These are phyloP conservation scores for Sodiomyces alkalinus DNA, from an alignment of 2,329 filamentous ascomycete species.

Conservation along the genomic window DNA sequence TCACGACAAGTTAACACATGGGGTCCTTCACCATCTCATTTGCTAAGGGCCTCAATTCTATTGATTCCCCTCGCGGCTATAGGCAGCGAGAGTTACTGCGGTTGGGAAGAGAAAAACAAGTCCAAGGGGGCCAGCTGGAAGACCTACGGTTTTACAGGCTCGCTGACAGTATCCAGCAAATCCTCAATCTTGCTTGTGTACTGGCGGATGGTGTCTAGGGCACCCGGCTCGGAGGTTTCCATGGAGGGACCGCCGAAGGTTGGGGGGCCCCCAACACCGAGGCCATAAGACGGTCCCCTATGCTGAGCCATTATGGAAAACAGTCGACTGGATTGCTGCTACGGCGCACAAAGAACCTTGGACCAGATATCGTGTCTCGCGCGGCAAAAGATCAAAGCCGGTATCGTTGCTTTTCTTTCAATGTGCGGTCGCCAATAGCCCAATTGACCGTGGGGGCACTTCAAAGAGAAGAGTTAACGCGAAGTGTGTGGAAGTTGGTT, in stretches of 20 bases:
- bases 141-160: conserved; percentile 88
- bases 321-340: neutral
- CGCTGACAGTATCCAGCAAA: conserved; percentile 68
- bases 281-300: conserved; percentile 8
- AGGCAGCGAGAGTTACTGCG: conserved; percentile 1
- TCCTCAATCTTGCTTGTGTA: conserved; percentile 99
- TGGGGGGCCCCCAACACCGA: conserved; percentile 7
- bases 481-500: too few relatives aligned
- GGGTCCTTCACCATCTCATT: too few relatives aligned
- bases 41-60: too few relatives aligned
- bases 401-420: too few relatives aligned
- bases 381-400: too few relatives aligned
- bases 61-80: too few relatives aligned
- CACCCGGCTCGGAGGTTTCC: conserved; percentile 41
- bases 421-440: too few relatives aligned
- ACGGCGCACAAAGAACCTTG: too few relatives aligned
- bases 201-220: conserved; percentile 76
- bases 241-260: conserved; percentile 7
- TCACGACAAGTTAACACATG: conserved; percentile 1
- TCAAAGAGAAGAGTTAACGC: too few relatives aligned
- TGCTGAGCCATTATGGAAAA: conserved; percentile 7
- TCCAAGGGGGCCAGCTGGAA: conserved; percentile 4
- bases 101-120: conserved; percentile 1
- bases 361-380: too few relatives aligned
- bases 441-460: too few relatives aligned